phyloP scores from a whole-genome alignment of 1,139 yeast species.

The Sporopachydermia cereana region DNA sequence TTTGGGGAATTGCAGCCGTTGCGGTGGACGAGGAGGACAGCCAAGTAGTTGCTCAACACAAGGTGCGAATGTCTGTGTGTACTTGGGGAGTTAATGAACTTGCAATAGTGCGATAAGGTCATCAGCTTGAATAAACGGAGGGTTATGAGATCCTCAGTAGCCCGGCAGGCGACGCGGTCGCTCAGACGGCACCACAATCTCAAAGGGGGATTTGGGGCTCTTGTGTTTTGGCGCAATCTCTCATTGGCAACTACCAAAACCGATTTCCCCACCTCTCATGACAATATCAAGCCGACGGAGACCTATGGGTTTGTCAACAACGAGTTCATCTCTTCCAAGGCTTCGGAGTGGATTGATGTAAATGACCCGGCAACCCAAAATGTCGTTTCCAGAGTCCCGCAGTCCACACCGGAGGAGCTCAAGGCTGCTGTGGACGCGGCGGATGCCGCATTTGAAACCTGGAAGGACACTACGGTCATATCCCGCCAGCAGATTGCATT shows the following conservation, averaged over 20 bases:
- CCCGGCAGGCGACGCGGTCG: too few species aligned
- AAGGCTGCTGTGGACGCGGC: constrained; percentile 54
- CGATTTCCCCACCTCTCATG: constrained; percentile 38
- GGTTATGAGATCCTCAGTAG: too few species aligned
- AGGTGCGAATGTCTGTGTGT: too few species aligned
- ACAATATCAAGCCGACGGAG: constrained; percentile 31
- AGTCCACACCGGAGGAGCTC: constrained; percentile 55
- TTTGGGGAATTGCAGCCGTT: too few species aligned
- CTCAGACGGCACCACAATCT: too few species aligned
- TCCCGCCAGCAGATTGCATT: constrained; percentile 69
- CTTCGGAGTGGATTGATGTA: constrained; percentile 56
- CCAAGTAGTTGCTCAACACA: too few species aligned
- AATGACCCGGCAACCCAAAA: constrained; percentile 69
- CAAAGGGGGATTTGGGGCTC: background rate
- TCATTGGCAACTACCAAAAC: constrained; percentile 22
- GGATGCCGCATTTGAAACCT: constrained; percentile 44
- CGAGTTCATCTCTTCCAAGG: constrained; percentile 42
- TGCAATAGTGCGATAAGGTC: too few species aligned
- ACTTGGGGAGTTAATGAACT: too few species aligned
- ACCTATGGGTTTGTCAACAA: constrained; percentile 53
- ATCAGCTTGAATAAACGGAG: too few species aligned
- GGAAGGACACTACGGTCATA: constrained; percentile 50
- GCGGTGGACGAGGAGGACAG: too few species aligned
- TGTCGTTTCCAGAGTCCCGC: constrained; percentile 61
- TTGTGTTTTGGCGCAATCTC: background rate